Conservation (phyloP, 2,329 filamentous ascomycete genomes). For the Trichoderma atroviride region DNA sequence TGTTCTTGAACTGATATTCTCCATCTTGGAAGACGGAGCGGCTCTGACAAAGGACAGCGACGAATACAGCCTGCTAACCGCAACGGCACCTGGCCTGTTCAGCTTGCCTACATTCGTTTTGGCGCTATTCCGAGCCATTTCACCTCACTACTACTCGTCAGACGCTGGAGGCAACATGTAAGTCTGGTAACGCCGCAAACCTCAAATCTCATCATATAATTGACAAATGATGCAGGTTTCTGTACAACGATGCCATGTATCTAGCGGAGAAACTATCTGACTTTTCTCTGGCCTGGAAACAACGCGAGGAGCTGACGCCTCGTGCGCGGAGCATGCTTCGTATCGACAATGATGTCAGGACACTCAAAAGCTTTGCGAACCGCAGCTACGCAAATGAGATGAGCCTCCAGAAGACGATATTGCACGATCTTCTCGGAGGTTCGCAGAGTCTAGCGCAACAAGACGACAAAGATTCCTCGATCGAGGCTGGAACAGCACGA, state of each 20-base stretch:
- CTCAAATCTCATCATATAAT: neutral
- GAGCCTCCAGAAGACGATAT: conserved; percentile 60
- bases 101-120: conserved; percentile 71
- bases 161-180: conserved; percentile 67
- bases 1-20: conserved; percentile 67
- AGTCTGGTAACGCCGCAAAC: conserved; percentile 31
- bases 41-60: conserved; percentile 58
- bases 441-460: conserved; percentile 63
- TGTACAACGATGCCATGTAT: conserved; percentile 70
- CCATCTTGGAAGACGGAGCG: conserved; percentile 63
- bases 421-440: conserved; percentile 64
- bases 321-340: conserved; percentile 58
- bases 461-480: conserved; percentile 54
- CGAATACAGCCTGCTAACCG: conserved; percentile 61
- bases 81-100: conserved; percentile 71
- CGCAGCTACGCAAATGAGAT: conserved; percentile 65
- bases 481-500: conserved; percentile 56
- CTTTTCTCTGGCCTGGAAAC: conserved; percentile 55
- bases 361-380: conserved; percentile 61
- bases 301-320: conserved; percentile 53
- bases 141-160: conserved; percentile 71
- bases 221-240: conserved; percentile 48
- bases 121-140: conserved; percentile 78
- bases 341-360: conserved; percentile 62
- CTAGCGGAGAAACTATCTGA: conserved; percentile 59